phyloP scores from a whole-genome alignment of 75 land plant genomes.

The Picea glauca region DNA sequence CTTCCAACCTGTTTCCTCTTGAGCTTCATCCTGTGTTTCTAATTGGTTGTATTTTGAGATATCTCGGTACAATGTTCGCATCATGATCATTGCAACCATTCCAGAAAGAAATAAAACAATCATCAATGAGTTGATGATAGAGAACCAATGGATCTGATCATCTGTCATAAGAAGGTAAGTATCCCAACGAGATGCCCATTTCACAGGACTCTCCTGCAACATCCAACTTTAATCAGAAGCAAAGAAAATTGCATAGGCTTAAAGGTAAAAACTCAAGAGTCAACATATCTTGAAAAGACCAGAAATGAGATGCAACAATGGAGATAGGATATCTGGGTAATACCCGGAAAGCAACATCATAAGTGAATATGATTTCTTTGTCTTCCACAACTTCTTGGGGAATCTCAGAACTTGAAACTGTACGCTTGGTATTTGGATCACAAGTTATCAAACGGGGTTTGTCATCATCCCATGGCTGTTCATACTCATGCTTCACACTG shows the following conservation, averaged over 20 bases:
- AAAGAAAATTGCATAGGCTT: too few relatives aligned
- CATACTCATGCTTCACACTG: slow-evolving; percentile 82
- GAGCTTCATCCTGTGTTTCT: slow-evolving; percentile 73
- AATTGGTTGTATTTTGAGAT: slow-evolving; percentile 73
- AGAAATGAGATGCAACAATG: too few relatives aligned
- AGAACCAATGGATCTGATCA: slow-evolving; percentile 78
- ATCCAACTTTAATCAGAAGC: too few relatives aligned
- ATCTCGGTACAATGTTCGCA: slow-evolving; percentile 72
- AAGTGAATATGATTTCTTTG: slow-evolving; percentile 76
- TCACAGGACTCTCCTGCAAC: slow-evolving; percentile 46
- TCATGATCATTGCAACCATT: slow-evolving; percentile 84
- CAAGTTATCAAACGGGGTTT: slow-evolving; percentile 64
- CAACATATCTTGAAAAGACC: too few relatives aligned
- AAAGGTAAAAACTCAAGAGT: too few relatives aligned
- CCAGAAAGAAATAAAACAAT: slow-evolving; percentile 66
- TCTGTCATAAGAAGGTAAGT: slow-evolving; percentile 66
- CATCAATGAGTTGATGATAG: slow-evolving; percentile 69
- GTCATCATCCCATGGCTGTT: slow-evolving; percentile 48
- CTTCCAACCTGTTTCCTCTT: slow-evolving; percentile 81
- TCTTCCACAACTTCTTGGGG: slow-evolving; percentile 82
- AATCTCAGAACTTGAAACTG: slow-evolving; percentile 37
- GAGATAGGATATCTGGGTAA: neutral
- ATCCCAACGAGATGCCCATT: slow-evolving; percentile 84
- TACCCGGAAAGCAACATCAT: slow-evolving; percentile 83
- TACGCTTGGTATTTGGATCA: slow-evolving; percentile 62